Evolutionary conservation across 1,139 yeast species (phyloP), one percentile per base, ranked within the genome.

Genomic region (Lodderomyces pseudojiufengensis): DNA sequence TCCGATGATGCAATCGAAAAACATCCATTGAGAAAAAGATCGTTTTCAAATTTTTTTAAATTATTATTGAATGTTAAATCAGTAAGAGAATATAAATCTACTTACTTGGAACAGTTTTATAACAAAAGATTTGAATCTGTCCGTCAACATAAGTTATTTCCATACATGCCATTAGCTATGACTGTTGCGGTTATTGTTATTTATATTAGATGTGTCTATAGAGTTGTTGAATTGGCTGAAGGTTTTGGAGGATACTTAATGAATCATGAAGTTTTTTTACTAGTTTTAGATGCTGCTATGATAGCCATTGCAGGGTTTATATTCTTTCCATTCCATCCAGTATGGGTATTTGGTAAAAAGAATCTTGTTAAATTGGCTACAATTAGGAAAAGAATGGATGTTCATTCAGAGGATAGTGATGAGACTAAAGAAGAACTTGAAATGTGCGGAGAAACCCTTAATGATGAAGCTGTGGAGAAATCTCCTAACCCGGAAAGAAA

Each of bases 201-300:
- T 29, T 84, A 75, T 49, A 70, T 78, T 36, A 77, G 97, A 58
- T 84, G 94, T 55, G 66, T 84, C 27, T 90, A 86, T 59, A 76
- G 97, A 60, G 79, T 87, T 37, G 76, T 79, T 14, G 97, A 90
- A 57, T 70, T 88, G 41, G 66, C 82, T 3, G 76, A 81, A 50
- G 96, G 97, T 11, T 88, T 88, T 78, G 36, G 50, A 4, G 95
- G 96, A 0, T 73, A 67, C 44, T 65, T 88, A 46, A 80, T 86
- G 39, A 59, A 64, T 1, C 80, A 80, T 49, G 97, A 92, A 59
- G 71, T 72, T 24, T 87, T 73, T 57, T 73, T 90, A 47, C 72
- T 90, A 70, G 75, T 79, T 8, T 69, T 90, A 31, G 97, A 92
- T 52, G 85, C 88, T 0, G 54, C 82, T 18, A 78, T 86, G 86